Percentiles rank a stretch among this genome's conserved stretches.
Conservation (phyloP, 371 early-diverging fungal species). For the Mucor racemosus region DNA sequence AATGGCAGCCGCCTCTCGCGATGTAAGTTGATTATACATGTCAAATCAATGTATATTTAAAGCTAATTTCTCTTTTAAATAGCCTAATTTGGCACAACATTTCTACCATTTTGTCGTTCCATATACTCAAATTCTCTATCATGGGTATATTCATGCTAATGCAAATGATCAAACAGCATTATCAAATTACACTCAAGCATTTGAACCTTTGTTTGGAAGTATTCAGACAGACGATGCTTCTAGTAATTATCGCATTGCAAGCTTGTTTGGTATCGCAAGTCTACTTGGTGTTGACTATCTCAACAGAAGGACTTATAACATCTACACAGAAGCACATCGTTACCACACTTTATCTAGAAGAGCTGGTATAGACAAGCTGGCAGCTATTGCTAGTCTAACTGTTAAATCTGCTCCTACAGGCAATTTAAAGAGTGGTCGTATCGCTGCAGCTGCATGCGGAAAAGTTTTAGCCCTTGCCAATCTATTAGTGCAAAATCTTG, state of each 20-base stretch:
- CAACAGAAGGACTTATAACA: neutral
- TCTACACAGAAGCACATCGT: conserved; percentile 23
- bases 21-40: conserved; percentile 21
- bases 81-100: conserved; percentile 26
- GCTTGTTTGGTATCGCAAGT: conserved; percentile 33
- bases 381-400: conserved; percentile 29
- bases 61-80: neutral
- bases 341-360: conserved; percentile 25
- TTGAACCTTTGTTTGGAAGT: conserved; percentile 19
- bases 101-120: conserved; percentile 42
- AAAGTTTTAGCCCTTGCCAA: conserved; percentile 29
- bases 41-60: neutral
- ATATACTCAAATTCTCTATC: conserved; percentile 24
- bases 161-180: conserved; percentile 8
- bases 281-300: conserved; percentile 42
- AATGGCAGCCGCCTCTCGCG: conserved; percentile 21
- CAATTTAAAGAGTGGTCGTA: conserved; percentile 43
- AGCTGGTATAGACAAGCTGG: conserved; percentile 28
- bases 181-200: conserved; percentile 9
- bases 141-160: neutral
- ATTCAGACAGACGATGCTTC: conserved; percentile 32
- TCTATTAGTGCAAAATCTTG: neutral
- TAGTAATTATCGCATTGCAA: conserved; percentile 31
- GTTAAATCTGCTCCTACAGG: conserved; percentile 28
- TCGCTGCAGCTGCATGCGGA: conserved; percentile 46